These are phyloP conservation scores for Pneumocystis carinii DNA, from an alignment of 1,139 yeast species.

Conservation along the genomic window DNA sequence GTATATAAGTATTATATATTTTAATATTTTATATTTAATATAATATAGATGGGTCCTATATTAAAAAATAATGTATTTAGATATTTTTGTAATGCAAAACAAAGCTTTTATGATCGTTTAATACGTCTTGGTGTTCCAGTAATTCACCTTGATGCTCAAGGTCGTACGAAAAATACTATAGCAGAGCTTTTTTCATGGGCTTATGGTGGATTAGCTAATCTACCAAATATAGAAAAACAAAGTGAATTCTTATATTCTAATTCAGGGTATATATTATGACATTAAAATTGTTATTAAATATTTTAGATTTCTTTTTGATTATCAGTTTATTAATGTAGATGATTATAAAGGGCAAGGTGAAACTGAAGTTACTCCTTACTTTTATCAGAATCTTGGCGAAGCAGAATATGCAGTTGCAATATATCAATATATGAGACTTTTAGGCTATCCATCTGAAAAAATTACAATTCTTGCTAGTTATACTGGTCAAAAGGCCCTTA, in stretches of 20 bases:
- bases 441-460: slow-evolving; percentile 31
- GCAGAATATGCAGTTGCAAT: slow-evolving; percentile 40
- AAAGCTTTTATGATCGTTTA: slow-evolving; percentile 21
- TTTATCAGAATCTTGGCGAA: slow-evolving; percentile 34
- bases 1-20: not conserved
- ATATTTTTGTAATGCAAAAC: slow-evolving; percentile 15
- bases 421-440: slow-evolving; percentile 34
- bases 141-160: slow-evolving; percentile 18
- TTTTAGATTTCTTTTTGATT: slow-evolving; percentile 30
- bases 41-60: slow-evolving; percentile 16
- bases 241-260: not conserved
- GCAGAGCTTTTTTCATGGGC: slow-evolving; percentile 19
- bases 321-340: slow-evolving; percentile 30
- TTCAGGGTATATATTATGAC: not conserved
- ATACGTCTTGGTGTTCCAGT: slow-evolving; percentile 19
- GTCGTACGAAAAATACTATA: slow-evolving; percentile 19
- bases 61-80: slow-evolving; percentile 15
- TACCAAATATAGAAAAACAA: not conserved
- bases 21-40: not conserved
- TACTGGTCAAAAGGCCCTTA: slow-evolving; percentile 26
- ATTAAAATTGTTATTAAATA: slow-evolving; percentile 18
- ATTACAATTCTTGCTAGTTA: slow-evolving; percentile 34
- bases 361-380: slow-evolving; percentile 20
- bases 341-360: slow-evolving; percentile 23
- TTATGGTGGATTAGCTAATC: slow-evolving; percentile 13